phyloP scores from a whole-genome alignment of 2,329 filamentous ascomycete genomes.

The Hypoxylon sp. region DNA sequence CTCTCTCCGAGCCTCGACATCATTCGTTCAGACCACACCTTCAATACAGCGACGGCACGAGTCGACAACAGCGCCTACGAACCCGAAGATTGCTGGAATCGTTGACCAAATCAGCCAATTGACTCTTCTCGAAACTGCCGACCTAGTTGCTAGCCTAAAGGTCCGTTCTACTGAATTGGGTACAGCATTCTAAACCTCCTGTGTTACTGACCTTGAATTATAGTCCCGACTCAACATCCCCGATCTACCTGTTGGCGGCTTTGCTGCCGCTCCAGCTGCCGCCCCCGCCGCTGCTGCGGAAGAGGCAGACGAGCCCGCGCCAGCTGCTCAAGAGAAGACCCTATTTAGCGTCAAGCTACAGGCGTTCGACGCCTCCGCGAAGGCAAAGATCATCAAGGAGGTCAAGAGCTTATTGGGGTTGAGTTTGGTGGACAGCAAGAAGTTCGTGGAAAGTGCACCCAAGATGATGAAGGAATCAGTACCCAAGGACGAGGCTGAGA shows the following conservation, averaged over 20 bases:
- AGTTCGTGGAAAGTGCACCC: constrained; percentile 98
- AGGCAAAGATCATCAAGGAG: constrained; percentile 99
- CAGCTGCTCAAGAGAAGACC: constrained; percentile 93
- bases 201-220: constrained; percentile 40
- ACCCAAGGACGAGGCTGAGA: constrained; percentile 98
- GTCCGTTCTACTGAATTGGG: constrained; percentile 63
- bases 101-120: constrained; percentile 99
- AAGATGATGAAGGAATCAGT: constrained; percentile 99
- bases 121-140: constrained; percentile 96
- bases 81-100: constrained; percentile 93
- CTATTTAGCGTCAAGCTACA: constrained; percentile 96
- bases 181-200: constrained; percentile 5
- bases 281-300: constrained; percentile 76
- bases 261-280: constrained; percentile 78
- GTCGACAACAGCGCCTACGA: constrained; percentile 82
- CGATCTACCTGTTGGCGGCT: constrained; percentile 94
- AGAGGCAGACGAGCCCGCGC: constrained; percentile 90
- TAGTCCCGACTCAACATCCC: constrained; percentile 97
- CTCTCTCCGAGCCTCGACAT: constrained; percentile 63
- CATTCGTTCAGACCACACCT: constrained; percentile 63
- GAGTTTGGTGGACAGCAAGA: constrained; percentile 99
- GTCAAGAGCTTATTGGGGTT: constrained; percentile 96
- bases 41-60: constrained; percentile 82
- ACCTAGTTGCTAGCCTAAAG: constrained; percentile 95
- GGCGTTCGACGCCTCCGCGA: constrained; percentile 87